Conservation (phyloP, 2,329 filamentous ascomycete genomes). For the Pseudogymnoascus destructans region DNA sequence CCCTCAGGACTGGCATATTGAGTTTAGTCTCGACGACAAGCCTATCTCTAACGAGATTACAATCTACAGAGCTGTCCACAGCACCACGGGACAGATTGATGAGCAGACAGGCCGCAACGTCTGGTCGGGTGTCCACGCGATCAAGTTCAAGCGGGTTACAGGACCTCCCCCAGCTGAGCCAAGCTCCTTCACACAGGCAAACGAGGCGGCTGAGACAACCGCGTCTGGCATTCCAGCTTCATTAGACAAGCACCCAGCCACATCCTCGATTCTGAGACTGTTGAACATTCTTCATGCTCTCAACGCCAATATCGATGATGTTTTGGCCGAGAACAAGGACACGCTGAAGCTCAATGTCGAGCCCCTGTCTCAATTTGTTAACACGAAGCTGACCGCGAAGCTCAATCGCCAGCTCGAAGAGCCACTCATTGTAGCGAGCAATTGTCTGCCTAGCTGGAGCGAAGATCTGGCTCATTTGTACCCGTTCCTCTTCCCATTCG, state of each 20-base stretch:
- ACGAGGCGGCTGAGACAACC: constrained; percentile 39
- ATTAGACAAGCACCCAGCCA: constrained; percentile 69
- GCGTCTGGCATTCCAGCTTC: constrained; percentile 59
- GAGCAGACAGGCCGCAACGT: constrained; percentile 63
- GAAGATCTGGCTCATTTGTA: constrained; percentile 89
- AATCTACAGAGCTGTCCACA: constrained; percentile 83
- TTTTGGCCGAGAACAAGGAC: constrained; percentile 65
- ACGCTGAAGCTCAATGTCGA: constrained; percentile 61
- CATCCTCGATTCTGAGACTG: constrained; percentile 73
- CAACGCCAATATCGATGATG: constrained; percentile 86
- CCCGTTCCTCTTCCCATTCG: constrained; percentile 95
- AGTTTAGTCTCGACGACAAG: constrained; percentile 79
- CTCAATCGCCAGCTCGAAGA: constrained; percentile 94
- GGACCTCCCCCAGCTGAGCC: constrained; percentile 70
- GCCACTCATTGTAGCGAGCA: constrained; percentile 90
- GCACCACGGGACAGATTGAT: constrained; percentile 39
- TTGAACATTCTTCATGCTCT: constrained; percentile 85
- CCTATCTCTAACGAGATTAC: constrained; percentile 83
- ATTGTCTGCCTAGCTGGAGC: constrained; percentile 89
- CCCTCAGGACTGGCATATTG: constrained; percentile 93
- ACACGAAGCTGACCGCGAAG: constrained; percentile 95
- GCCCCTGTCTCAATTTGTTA: constrained; percentile 87
- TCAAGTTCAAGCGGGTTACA: constrained; percentile 78
- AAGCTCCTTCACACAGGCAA: constrained; percentile 43
- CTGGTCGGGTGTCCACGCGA: constrained; percentile 80